Evolutionary conservation across 2,329 filamentous ascomycete species (phyloP).

Genomic region (Diaporthe australafricana): DNA sequence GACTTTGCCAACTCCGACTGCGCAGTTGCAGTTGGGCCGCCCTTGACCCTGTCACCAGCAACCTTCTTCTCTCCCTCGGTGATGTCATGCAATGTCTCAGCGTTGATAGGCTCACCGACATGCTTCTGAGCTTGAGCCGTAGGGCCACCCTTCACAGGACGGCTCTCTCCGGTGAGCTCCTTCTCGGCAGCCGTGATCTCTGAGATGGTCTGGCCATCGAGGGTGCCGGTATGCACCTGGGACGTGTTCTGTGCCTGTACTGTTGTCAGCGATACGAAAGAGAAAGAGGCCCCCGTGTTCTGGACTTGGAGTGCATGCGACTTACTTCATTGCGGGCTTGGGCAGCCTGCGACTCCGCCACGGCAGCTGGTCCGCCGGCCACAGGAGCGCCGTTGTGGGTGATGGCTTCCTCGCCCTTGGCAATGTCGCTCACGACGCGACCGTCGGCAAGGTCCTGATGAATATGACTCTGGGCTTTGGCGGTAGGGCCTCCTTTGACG

Average conservation of each 20-base stretch:
- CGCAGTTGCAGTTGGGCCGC: constrained; percentile 52
- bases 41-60: constrained; percentile 49
- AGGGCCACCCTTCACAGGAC: constrained; percentile 51
- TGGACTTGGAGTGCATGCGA: neutral
- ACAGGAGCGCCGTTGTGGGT: constrained; percentile 46
- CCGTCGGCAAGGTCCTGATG: constrained; percentile 44
- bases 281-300: neutral
- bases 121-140: constrained; percentile 55
- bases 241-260: neutral
- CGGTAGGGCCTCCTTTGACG: constrained; percentile 51
- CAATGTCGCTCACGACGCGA: constrained; percentile 52
- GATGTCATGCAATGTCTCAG: constrained; percentile 52
- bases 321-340: constrained; percentile 1
- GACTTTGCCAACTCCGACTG: constrained; percentile 47
- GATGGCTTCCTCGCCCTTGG: constrained; percentile 51
- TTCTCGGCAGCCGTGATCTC: constrained; percentile 54
- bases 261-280: neutral
- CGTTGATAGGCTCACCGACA: constrained; percentile 46
- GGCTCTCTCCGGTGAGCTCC: constrained; percentile 48
- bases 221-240: constrained; percentile 39
- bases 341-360: constrained; percentile 46
- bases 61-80: constrained; percentile 54
- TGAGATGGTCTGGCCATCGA: constrained; percentile 49
- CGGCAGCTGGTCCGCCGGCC: constrained; percentile 49
- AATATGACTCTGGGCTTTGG: constrained; percentile 52